Conservation (phyloP, 1,284 basidiomycete genomes). For the Macrocybe sp. region DNA sequence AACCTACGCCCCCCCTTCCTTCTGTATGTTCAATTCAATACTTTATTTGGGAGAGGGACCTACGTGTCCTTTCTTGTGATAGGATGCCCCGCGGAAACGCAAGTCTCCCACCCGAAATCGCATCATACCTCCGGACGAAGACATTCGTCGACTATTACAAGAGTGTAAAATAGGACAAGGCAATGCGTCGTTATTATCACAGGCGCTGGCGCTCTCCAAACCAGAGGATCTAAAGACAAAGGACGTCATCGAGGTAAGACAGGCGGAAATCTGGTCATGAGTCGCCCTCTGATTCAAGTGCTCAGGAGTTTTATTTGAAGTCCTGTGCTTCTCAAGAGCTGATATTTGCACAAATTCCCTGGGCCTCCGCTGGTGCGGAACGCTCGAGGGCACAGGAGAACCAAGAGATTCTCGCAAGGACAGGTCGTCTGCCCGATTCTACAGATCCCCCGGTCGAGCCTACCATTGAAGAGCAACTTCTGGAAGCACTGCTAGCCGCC, state of each 20-base stretch:
- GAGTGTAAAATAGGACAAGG: constrained; percentile 74
- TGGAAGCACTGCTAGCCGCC: constrained; percentile 61
- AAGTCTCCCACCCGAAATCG: constrained; percentile 41
- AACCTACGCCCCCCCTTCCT: constrained; percentile 11
- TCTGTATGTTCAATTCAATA: constrained; percentile 15
- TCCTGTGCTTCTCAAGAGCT: constrained; percentile 71
- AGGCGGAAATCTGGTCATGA: neutral
- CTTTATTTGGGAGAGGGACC: constrained; percentile 6
- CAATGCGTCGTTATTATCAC: constrained; percentile 62
- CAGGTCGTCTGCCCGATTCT: constrained; percentile 12
- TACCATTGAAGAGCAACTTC: constrained; percentile 56
- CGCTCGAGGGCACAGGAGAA: constrained; percentile 41
- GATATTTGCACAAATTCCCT: constrained; percentile 55
- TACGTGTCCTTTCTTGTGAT: constrained; percentile 6
- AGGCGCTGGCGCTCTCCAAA: constrained; percentile 58
- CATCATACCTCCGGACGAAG: constrained; percentile 71
- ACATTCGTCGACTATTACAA: constrained; percentile 70
- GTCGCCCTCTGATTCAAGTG: neutral
- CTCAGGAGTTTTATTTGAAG: constrained; percentile 68
- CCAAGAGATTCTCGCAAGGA: constrained; percentile 11
- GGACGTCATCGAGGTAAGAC: constrained; percentile 56
- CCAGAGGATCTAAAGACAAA: constrained; percentile 59
- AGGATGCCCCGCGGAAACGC: constrained; percentile 29
- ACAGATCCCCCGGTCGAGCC: constrained; percentile 27
- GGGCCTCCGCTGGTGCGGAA: constrained; percentile 74